Evolutionary conservation across 176 grass and related monocot species (phyloP), one percentile per base, ranked within the genome.

Genomic region (Paspalum notatum): DNA sequence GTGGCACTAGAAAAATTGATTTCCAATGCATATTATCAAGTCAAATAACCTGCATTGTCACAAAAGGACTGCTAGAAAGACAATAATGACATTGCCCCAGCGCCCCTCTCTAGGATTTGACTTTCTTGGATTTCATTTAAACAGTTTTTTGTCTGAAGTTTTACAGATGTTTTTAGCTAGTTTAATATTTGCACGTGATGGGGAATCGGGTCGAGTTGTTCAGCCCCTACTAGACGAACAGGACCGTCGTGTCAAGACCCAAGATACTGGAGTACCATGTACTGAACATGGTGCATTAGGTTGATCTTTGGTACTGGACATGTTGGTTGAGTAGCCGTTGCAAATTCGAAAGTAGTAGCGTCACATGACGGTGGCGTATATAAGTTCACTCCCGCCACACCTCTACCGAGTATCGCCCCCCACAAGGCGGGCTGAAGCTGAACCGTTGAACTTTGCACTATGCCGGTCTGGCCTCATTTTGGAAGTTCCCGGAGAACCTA

Each of bases 241-340:
- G 52, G 50, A 18, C 6, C 14, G 1, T 7, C 51, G 0, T 53
- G 7, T 53, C 50, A 1, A 18, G 10, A 26, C 12, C 6, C 5
- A 2, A 14, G 12, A 4, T 4, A 13, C 1, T n/a, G n/a, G n/a
- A n/a, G n/a, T 12, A 60, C 22, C 11, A 2, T 16, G 13, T 26
- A 32, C 24, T 51, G 7, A 37, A 37, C 24, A 32, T 15, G 14
- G 70, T 53, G 15, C 26, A 4, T n/a, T 11, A 40, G 9, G 10
- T 73, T n/a, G 12, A n/a, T 73, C 9, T 11, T 17, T 3, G 47
- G 12, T 12, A 43, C 5, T 17, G n/a, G 72, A 45, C 18, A 20
- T 52, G 18, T 27, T 12, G 40, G 15, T 8, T 6, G 12, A 80
- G 25, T 86, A 86, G 84, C 77, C 77, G 60, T 86, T 80, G 77